Conservation (phyloP, 169 alveolate genomes). For the Nephromyces sp. region DNA sequence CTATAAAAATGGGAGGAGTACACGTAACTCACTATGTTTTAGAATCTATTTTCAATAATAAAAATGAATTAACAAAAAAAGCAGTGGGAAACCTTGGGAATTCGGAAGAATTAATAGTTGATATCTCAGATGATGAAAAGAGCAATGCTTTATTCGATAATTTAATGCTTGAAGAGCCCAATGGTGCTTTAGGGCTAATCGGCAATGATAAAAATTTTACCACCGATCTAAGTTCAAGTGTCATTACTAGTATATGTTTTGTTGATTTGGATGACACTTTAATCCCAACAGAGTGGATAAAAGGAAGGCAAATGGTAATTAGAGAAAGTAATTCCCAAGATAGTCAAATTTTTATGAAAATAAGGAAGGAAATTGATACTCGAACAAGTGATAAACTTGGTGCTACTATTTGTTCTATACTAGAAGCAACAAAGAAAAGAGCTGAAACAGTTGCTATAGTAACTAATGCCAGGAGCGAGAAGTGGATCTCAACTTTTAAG, state of each 20-base stretch:
- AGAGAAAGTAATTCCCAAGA: neutral
- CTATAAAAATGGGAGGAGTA: no score
- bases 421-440: slow-evolving; percentile 43
- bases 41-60: no score
- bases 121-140: no score
- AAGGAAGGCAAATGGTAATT: slow-evolving; percentile 5
- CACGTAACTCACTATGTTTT: no score
- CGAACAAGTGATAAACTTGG: slow-evolving; percentile 42
- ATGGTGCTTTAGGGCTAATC: no score
- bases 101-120: no score
- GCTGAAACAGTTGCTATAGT: slow-evolving; percentile 59
- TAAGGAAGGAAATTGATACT: slow-evolving; percentile 44
- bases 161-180: no score
- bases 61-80: no score
- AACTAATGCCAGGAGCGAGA: slow-evolving; percentile 61
- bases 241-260: slow-evolving; percentile 34
- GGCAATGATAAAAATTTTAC: no score
- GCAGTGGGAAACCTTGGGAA: no score
- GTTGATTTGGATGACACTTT: slow-evolving; percentile 66
- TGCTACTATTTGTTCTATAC: slow-evolving; percentile 40
- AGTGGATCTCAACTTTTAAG: slow-evolving; percentile 56
- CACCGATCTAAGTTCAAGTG: no score
- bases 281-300: slow-evolving; percentile 66
- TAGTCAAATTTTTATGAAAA: slow-evolving; percentile 17
- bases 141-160: no score